Base-by-base conservation (phyloP, 345 rosid species). In the Fremontodendron californicum region DNA sequence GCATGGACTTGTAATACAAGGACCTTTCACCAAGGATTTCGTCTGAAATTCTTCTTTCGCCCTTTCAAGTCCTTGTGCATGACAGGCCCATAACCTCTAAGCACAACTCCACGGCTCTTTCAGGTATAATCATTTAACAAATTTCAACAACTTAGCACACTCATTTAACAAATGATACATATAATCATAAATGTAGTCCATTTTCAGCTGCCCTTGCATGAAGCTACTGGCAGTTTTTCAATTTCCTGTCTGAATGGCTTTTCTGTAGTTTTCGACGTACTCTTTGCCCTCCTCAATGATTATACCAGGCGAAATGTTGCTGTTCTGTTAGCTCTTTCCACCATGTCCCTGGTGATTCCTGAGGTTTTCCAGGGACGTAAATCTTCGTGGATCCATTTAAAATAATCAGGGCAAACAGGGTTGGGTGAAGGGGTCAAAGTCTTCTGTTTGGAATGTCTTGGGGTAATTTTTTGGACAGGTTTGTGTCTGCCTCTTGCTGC, bases 301-400 rank as follows among this genome's bases (percentile, higher is more conserved):
- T n/a, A n/a, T 3, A 80, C 81, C 6, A 90, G 75, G 57, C 85
- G 82, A 48, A 90, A 88, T 70, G 88, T 77, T 21, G 91, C 87
- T 0, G 81, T 77, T 4, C 6, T 25, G 10, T 39, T 80, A 8
- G 90, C 89, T 57, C 82, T 85, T 79, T 88, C 91, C 68, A 90
- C 79, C 85, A 81, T 87, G 51, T 87, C 91, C 63, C 88, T 78
- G 10, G 86, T 77, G 82, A 90, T 90, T 48, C 92, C 92, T 0
- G 86, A 74, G 15, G 25, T 45, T 71, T 61, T 78, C 94, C 94
- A 90, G 4, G 94, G 92, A 42, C 75, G 79, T 57, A 90, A 84
- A 69, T 90, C 94, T 75, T 90, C 91, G 54, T 87, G 90, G 87
- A 90, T 89, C 94, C 94, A 90, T n/a, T 84, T 82, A 72, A 87